Base-by-base conservation (phyloP, 1,139 yeast genomes). In the Suhomyces maxii region DNA sequence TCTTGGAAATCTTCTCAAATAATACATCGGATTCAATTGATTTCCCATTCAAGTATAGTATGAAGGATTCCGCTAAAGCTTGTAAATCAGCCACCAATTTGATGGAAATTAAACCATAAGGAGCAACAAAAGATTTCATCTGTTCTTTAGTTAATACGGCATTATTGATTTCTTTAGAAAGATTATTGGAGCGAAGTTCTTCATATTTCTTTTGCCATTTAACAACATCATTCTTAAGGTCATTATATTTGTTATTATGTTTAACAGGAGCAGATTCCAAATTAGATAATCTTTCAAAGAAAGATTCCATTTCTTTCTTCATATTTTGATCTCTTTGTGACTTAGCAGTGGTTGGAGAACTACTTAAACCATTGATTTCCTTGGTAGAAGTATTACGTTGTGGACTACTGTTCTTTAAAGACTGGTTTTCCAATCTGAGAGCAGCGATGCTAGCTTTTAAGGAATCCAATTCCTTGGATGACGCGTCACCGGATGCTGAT, bases 1-100 rank as follows among this genome's bases (percentile, higher is more conserved):
- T 66, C 42, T 69, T 68, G 1, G 88, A 77, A 31, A 83, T 71
- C 44, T 74, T 69, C 34, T 81, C 83, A 59, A 86, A 85, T 34
- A 84, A 59, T 3, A 65, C 47, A 47, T 73, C 76, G 2, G 77
- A 55, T 48, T 76, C 71, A 37, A 63, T 52, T n/a, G 60, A 55
- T 13, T 61, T 60, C n/a, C 61, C 67, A 46, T 68, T 61, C 44
- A 79, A 54, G 46, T 67, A 68, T 3, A 60, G 49, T 9, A 77
- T 54, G 45, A 79, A 69, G 0, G 78, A 58, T 46, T 81, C 84
- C 10, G 80, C 61, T 34, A 76, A 63, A 1, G 82, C 64, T 52
- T 76, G 78, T 36, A 81, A 69, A 36, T 72, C 73, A 7, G 79
- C 63, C 1, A 82, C 73, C 33, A 71, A 60, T 38, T 68, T 63